Base-by-base conservation (phyloP, 768 basidiomycete genomes). In the Kwoniella dendrophila region DNA sequence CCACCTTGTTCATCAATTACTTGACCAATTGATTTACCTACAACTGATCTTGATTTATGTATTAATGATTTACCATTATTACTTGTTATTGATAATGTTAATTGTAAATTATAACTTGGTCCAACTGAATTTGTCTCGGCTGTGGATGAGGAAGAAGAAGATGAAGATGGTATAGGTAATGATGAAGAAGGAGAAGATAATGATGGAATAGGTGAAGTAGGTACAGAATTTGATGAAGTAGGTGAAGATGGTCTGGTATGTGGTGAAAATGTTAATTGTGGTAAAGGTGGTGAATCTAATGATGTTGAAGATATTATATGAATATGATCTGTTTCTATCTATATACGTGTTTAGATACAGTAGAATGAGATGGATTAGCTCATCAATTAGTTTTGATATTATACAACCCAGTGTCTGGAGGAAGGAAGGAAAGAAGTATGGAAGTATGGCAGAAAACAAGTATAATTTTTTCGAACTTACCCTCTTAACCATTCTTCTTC, bases 301-400 rank as follows among this genome's bases (percentile, higher is more conserved):
- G 82, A 69, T 3, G 90, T 89, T 30, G 82, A 83, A 3, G 92
- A 88, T 22, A 85, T 83, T 58, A 94, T 83, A 29, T 87, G 89
- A 80, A 97, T 85, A 66, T 88, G 86, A 76, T 97, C 93, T 2
- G 90, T 92, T 48, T 94, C 87, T 74, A 96, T 95, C 88, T 94
- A 26, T 12, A 30, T 18, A n/a, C n/a, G 6, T 32, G 20, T 40
- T 27, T 26, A 3, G 22, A 41, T 27, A 26, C 10, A 22, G 6
- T 44, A 6, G 43, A 22, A 22, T 22, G 20, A 6, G 6, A 24
- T 10, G 22, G 22, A 45, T 45, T 3, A 18, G 36, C 18, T 8
- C 8, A 8, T 45, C 22, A 45, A 18, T 18, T 2, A 18, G 22
- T 22, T 45, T 2, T 8, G 5, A 14, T 48, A 4, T 14, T 20